Base-by-base conservation (phyloP, 495 filamentous ascomycete species). In the Annulohypoxylon maeteangense region DNA sequence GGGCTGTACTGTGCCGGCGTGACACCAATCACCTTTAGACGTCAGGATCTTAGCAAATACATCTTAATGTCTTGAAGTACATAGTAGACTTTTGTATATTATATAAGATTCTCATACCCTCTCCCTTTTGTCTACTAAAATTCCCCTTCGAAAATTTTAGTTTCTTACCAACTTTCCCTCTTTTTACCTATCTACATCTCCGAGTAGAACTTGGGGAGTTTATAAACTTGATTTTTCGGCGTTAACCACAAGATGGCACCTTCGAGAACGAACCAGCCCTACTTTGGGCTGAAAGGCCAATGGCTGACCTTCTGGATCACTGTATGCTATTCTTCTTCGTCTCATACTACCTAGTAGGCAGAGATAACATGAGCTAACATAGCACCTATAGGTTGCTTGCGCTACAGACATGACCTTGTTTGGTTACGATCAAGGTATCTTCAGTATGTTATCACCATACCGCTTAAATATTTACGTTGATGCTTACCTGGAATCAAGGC, bases 241-340 rank as follows among this genome's bases (percentile, higher is more conserved):
- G 11, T 6, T 4, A 3, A 55, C 16, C 50, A 34, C 56, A 66
- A 47, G 12, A 70, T 75, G 74, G 57, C 68, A 18, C 5, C 34
- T 18, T 38, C 65, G 20, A 25, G 61, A 7, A 16, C 5, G 36
- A 84, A 77, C 62, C 72, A 82, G 71, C 87, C 85, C 42, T 89
- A 85, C 65, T 88, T 89, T 66, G 87, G 86, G 38, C 48, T 88
- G 27, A 88, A 80, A 14, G 85, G 87, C 42, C 82, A 81, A 77
- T 87, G 84, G 85, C 78, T 89, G 14, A 87, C 82, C 31, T 86
- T 89, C 67, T 88, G 86, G 86, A 80, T 87, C 53, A 86, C 85
- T n/a, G 81, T 86, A 67, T 73, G 77, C 58, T 40, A n/a, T 6
- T 14, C 14, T n/a, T 36, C 16, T 10, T 32, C 22, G 2, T 60